Base-by-base conservation (phyloP, 2,329 filamentous ascomycete species). In the Sporothrix brasiliensis region DNA sequence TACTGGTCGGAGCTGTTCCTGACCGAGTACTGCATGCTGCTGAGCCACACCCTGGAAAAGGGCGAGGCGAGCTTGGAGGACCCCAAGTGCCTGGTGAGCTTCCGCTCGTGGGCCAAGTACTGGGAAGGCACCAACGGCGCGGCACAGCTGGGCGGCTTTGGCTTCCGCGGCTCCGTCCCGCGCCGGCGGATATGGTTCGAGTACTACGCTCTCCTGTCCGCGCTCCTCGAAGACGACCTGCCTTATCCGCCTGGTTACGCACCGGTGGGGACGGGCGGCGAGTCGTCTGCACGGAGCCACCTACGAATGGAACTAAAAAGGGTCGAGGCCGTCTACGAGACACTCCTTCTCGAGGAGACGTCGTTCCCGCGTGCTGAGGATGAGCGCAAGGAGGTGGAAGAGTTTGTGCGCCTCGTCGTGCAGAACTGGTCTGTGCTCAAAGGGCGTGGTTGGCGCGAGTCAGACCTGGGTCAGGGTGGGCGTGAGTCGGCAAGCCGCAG, bases 341-440 rank as follows among this genome's bases (percentile, higher is more conserved):
- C 85, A 19, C 83, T 95, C 4, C 82, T 99, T 34, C 84, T 97
- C 4, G 86, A 86, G 70, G 92, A 96, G 77, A 92, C 91, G 0
- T 85, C 86, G 39, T 99, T 99, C 75, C 95, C 95, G 0, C 91
- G 89, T 75, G 94, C 95, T 0, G 90, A 92, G 54, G 89, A 95
- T 76, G 85, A 88, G 67, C 93, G 94, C 71, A 83, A 86, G 58
- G 91, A 94, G 77, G 87, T 98, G 2, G 94, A 98, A 78, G 82
- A 83, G 10, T 98, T 95, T 85, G 89, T 93, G 24, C 87, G 91
- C 73, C 86, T 90, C 69, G 91, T 93, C 11, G 89, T 97, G 77
- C 85, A 83, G 74, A 98, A 98, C 78, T 99, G 95, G 95, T 83
- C 87, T 66, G 84, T 95, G 47, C 80, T 97, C 9, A 93, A 91